Evolutionary conservation across 768 basidiomycete species (phyloP).

Genomic region (Russula griseocarnosa): DNA sequence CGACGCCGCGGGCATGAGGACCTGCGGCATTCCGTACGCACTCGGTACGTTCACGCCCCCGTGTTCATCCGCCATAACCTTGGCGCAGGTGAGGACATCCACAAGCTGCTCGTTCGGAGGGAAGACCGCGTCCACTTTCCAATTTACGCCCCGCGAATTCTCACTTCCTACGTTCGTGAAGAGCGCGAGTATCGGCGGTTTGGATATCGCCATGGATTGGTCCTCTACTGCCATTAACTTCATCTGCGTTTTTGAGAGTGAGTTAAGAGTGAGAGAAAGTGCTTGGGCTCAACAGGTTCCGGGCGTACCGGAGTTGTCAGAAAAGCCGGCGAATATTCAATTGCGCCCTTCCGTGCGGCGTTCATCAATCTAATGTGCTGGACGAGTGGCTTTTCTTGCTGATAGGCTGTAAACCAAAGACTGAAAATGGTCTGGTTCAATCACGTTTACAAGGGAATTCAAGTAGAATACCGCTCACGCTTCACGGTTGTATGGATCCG

Average conservation of each 20-base stretch:
- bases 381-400: conserved; percentile 47
- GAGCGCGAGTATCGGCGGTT: conserved; percentile 53
- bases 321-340: conserved; percentile 42
- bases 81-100: conserved; percentile 50
- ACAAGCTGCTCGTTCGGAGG: conserved; percentile 42
- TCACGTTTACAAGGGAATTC: not conserved
- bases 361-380: conserved; percentile 48
- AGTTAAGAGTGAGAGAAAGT: no score
- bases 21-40: conserved; percentile 45
- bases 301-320: conserved; percentile 45
- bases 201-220: conserved; percentile 47
- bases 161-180: conserved; percentile 51
- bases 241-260: conserved; percentile 36
- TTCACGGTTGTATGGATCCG: conserved; percentile 49
- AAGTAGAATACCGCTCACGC: conserved; percentile 35
- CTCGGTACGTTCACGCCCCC: conserved; percentile 43
- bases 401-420: conserved; percentile 58
- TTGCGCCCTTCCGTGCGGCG: conserved; percentile 49
- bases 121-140: conserved; percentile 46
- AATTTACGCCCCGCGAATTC: conserved; percentile 35
- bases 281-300: not conserved
- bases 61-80: conserved; percentile 36
- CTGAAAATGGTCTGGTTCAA: conserved; percentile 34
- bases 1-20: conserved; percentile 37
- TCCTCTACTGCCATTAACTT: conserved; percentile 43